phyloP scores from a whole-genome alignment of 108 stramenopile species.

The Fistulifera pelliculosa region DNA sequence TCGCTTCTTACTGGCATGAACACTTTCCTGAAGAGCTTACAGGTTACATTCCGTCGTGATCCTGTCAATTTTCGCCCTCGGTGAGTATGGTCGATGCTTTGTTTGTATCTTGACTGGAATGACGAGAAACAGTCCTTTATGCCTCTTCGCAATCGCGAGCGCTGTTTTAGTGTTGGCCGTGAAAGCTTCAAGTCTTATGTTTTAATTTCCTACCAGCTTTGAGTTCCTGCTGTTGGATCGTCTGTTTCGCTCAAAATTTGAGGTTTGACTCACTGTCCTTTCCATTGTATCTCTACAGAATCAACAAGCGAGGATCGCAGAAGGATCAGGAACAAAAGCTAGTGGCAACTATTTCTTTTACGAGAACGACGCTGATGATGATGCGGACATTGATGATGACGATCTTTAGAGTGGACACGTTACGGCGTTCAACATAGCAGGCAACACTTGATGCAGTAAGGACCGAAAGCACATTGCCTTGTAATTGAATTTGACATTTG shows the following conservation, averaged over 20 bases:
- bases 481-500: too few species aligned
- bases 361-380: conserved; percentile 73
- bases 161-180: conserved; percentile 55
- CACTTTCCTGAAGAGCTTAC: conserved; percentile 90
- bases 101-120: conserved; percentile 25
- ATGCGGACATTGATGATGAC: conserved; percentile 53
- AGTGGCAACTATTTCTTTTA: conserved; percentile 97
- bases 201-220: conserved; percentile 62
- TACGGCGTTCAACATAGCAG: too few species aligned
- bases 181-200: conserved; percentile 52
- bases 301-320: conserved; percentile 90
- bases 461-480: too few species aligned
- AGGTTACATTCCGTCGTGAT: conserved; percentile 99
- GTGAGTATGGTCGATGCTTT: conserved; percentile 16
- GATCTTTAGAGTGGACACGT: too few species aligned
- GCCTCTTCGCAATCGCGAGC: conserved; percentile 25
- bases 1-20: conserved; percentile 96
- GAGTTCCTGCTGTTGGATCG: not conserved
- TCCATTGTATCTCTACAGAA: conserved; percentile 33
- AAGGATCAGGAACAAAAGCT: conserved; percentile 95
- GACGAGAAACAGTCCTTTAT: conserved; percentile 37
- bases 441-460: too few species aligned
- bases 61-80: conserved; percentile 95
- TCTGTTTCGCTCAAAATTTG: not conserved
- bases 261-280: not conserved